Base-by-base conservation (phyloP, 805 yeast species). In the Candida ficus region DNA sequence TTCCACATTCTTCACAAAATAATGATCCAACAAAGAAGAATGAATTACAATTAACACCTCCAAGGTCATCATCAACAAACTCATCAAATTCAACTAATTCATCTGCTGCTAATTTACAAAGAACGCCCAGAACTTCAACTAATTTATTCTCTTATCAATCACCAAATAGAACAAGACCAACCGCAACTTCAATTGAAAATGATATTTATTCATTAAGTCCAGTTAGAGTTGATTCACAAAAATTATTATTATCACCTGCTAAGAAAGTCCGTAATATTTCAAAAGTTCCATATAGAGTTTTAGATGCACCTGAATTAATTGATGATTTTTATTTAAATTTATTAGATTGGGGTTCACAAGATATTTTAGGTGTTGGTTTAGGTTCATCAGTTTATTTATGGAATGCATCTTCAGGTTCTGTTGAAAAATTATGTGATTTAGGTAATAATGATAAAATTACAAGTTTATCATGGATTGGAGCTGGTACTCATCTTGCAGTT, bases 341-440 rank as follows among this genome's bases (percentile, higher is more conserved):
- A 42, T 84, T 93, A 1, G 98, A 93, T 58, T 91, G 99, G 99
- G 95, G 97, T 0, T 76, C 87, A 20, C 87, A 82, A 43, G 95
- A 91, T 60, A 66, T 85, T 26, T 65, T 93, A 30, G 96, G 91
- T 2, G 98, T 93, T 7, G 98, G 96, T 0, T 67, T 93, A 33
- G 95, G 93, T 0, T 79, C 86, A 36, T 74, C 85, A 35, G 96
- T 90, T 1, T 93, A 93, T 57, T 64, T 91, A 12, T 90, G 98
- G 87, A 89, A 89, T 58, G 95, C 95, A 1, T 68, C 79, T 9
- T 77, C 88, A 0, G 96, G 95, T 16, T 75, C 81, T 3, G 97
- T 91, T 2, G 79, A 79, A 44, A 74, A 89, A 49, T 69, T 93
- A 28, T 85, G 95, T 53, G 86, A 84, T 48, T 67, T 91, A 23